Conservation (phyloP, 345 rosid species). For the Syzygium grande region DNA sequence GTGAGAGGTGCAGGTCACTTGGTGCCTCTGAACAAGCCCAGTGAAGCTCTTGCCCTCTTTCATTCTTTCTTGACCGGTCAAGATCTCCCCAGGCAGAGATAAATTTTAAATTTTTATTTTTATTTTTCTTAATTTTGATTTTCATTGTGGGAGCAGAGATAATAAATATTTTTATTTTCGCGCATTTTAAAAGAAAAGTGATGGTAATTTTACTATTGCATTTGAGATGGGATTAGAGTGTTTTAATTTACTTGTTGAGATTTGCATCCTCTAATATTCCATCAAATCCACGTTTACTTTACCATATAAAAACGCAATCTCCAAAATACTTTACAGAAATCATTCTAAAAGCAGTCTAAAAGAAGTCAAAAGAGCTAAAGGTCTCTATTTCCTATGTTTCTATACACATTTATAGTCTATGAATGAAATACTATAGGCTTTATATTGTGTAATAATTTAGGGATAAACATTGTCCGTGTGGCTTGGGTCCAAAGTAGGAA, state of each 20-base stretch:
- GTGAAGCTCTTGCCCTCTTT: constrained; percentile 39
- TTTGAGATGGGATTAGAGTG: not conserved
- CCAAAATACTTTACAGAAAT: not conserved
- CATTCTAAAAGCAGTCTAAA: not conserved
- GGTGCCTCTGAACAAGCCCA: constrained; percentile 52
- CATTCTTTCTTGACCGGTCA: constrained; percentile 27
- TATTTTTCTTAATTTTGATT: not conserved
- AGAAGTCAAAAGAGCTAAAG: not conserved
- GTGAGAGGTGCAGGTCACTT: constrained; percentile 66
- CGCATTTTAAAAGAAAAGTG: not conserved
- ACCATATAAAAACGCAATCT: not conserved
- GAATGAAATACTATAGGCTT: not conserved
- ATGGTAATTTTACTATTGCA: not conserved
- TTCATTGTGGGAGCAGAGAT: not conserved
- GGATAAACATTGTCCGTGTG: not conserved
- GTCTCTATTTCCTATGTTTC: not conserved
- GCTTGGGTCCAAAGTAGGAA: not conserved
- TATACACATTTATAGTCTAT: not conserved
- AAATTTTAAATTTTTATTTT: not conserved
- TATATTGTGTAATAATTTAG: not conserved
- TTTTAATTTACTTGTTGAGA: not conserved
- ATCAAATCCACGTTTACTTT: not conserved
- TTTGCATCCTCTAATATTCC: not conserved
- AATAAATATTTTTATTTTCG: not conserved
- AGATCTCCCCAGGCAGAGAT: constrained; percentile 8